Evolutionary conservation across 202 grass and related monocot genomes (phyloP), one percentile per base, ranked within the genome.

Genomic region (Musa balbisiana): DNA sequence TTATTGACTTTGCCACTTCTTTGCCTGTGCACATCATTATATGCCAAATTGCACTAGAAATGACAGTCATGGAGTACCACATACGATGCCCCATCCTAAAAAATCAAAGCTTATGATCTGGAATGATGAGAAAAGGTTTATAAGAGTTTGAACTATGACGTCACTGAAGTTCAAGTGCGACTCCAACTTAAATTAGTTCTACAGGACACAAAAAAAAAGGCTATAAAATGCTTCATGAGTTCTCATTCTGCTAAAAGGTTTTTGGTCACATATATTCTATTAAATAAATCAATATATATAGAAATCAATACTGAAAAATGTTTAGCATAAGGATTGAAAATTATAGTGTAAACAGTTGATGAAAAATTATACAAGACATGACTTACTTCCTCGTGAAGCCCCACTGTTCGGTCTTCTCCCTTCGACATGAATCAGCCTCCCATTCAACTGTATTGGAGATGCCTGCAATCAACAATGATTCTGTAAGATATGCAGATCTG

Each of bases 371-470:
- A 43, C 33, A 43, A 43, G 33, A 43, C 33, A 43, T 82, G 50
- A 91, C 87, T 92, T 85, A 97, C 93, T 88, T 81, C 87, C 84
- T 0, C 84, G 84, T 72, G 86, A 84, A 66, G 79, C 49, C 71
- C 86, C 78, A 56, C 81, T 81, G 73, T 66, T 83, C 76, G 83
- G 76, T 86, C 87, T 97, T 76, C 84, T 86, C 84, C 86, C 93
- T 65, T 92, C 88, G 64, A 92, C 80, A 85, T 87, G 78, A 80
- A 92, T 79, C 54, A 53, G 53, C 69, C 90, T 83, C 10, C 90
- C 93, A 85, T 92, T 97, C 69, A 97, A 78, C 80, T 92, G 85
- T 58, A 97, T 77, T 24, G 93, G 90, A 87, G 93, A 92, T 84
- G 88, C 90, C 93, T 97, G 80, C 64, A 68, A 15, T 80, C 11